These are phyloP conservation scores for Aspergillaceae sp. DNA, from an alignment of 2,329 filamentous ascomycete genomes.

Conservation along the genomic window DNA sequence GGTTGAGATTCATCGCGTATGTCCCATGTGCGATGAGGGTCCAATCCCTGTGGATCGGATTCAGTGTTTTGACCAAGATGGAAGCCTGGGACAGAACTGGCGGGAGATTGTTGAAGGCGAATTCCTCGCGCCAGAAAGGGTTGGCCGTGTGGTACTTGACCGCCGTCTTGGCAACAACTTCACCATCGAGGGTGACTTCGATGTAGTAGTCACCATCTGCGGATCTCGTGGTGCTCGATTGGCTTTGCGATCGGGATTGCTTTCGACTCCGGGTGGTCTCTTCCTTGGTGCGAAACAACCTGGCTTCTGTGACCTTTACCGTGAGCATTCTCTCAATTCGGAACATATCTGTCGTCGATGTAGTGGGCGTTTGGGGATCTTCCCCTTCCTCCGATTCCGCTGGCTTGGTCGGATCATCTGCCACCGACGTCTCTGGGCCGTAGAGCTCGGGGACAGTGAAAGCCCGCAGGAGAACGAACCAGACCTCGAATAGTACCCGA, in stretches of 20 bases:
- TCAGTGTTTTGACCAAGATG: constrained; percentile 39
- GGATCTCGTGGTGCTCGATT: constrained; percentile 14
- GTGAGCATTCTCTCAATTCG: constrained; percentile 55
- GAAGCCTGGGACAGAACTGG: constrained; percentile 40
- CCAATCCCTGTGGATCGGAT: constrained; percentile 43
- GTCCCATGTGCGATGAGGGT: constrained; percentile 39
- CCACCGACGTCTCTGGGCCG: constrained; percentile 44
- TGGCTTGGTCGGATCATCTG: constrained; percentile 37
- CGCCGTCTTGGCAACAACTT: constrained; percentile 42
- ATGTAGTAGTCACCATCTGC: constrained; percentile 38
- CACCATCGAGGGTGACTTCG: constrained; percentile 41
- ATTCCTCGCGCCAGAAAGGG: constrained; percentile 44
- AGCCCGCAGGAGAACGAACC: constrained; percentile 84
- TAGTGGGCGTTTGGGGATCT: constrained; percentile 5
- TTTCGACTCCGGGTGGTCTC: constrained; percentile 25
- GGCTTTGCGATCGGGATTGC: constrained; percentile 22
- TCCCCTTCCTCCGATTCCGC: constrained; percentile 14
- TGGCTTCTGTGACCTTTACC: constrained; percentile 55
- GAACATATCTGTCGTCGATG: constrained; percentile 51
- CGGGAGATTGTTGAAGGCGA: constrained; percentile 39
- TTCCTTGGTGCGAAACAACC: constrained; percentile 36
- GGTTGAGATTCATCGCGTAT: constrained; percentile 32
- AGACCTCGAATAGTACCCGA: constrained; percentile 88
- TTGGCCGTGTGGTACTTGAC: constrained; percentile 38
- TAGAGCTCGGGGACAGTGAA: constrained; percentile 92